A percentile compares a stretch with the other conserved stretches of the same genome.
Evolutionary conservation across 768 basidiomycete genomes (phyloP).

Genomic region (Mycena capillaripes): DNA sequence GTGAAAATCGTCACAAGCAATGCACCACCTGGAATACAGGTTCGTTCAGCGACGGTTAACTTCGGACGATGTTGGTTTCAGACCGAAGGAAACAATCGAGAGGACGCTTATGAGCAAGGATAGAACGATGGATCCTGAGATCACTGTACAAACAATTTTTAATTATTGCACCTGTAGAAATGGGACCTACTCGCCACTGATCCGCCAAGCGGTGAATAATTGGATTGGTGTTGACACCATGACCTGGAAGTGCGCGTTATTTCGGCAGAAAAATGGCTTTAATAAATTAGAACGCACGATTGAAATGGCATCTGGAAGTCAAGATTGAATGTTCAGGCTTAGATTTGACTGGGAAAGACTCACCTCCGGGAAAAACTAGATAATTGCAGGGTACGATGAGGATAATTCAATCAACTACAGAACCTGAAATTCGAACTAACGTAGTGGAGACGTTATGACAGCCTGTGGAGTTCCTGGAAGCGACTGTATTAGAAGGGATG

Average conservation of each 20-base stretch:
- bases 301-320: constrained; percentile 11
- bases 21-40: constrained; percentile 16
- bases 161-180: background rate
- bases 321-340: background rate
- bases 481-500: background rate
- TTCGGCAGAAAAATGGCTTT: background rate
- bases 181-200: constrained; percentile 9
- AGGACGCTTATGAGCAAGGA: constrained; percentile 25
- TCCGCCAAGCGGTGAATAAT: constrained; percentile 35
- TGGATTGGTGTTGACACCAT: constrained; percentile 31
- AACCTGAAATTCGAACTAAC: constrained; percentile 1
- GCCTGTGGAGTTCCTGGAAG: constrained; percentile 20
- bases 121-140: constrained; percentile 23
- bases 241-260: background rate
- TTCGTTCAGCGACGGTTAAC: background rate
- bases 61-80: background rate
- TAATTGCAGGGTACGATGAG: too few species aligned
- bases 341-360: background rate
- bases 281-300: background rate
- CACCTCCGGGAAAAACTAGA: constrained; percentile 30
- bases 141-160: constrained; percentile 1
- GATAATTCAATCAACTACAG: background rate
- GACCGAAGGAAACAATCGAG: constrained; percentile 29
- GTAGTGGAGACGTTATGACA: constrained; percentile 21
- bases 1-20: constrained; percentile 25